Evolutionary conservation across 2,329 filamentous ascomycete genomes (phyloP), one percentile per base, ranked within the genome.

Genomic region (Lasiodiplodia sp.): DNA sequence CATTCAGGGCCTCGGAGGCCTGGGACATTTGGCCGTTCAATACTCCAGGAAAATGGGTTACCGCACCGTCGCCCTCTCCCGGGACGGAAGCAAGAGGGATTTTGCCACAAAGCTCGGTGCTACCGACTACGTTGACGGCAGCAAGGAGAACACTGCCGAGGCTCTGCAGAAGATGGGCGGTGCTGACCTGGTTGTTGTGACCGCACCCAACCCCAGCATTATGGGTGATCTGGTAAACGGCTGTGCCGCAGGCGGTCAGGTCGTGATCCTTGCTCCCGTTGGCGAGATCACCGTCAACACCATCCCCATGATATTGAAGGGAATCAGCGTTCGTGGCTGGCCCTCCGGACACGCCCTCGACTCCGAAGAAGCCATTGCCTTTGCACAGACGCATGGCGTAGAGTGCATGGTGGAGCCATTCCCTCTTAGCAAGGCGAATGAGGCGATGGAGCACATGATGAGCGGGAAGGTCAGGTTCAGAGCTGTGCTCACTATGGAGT

Each of bases 141-240:
- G 83, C 71, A 81, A 82, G 49, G 80, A 83, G 31, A 85, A 90
- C 55, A 78, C 83, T 0, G 81, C 78, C 1, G 78, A 80, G 57
- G 83, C 83, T 68, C 81, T 91, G 40, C 79, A 80, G 78, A 84
- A 84, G 71, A 78, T 91, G 23, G 90, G 90, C 18, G 89, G 89
- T 31, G 90, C 90, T 0, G 82, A 83, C 3, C 78, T 90, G 64
- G 86, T 92, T 68, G 83, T 91, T 4, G 82, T 87, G 49, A 92
- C 90, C 3, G 89, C 88, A 3, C 89, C 90, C 6, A 88, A 87
- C 73, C 82, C 87, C 0, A 79, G 86, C 66, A 79, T 86, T 38
- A 85, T 92, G 63, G 74, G 81, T 1, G 82, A 83, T 4, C 75
- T 92, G 34, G 78, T 89, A 1, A 80, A 76, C 2, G 90, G 86